Evolutionary conservation across 225 moss, liverwort and hornwort genomes (phyloP).

Genomic region (Rhytidiadelphus loreus): DNA sequence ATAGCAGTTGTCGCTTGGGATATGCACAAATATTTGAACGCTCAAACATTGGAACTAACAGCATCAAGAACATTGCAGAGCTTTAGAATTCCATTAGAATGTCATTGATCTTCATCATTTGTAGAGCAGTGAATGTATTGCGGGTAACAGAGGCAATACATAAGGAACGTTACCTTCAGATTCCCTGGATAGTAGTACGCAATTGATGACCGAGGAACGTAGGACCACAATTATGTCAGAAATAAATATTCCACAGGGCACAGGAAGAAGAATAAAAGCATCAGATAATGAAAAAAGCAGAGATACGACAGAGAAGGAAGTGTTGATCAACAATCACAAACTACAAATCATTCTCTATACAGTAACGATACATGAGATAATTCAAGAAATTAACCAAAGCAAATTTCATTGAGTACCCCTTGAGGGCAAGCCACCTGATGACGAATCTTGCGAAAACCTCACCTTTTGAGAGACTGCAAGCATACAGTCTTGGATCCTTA

Average conservation of each 20-base stretch:
- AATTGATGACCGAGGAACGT: conserved; percentile 5
- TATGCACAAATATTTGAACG: neutral
- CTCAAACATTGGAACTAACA: neutral
- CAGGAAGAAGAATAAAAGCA: neutral
- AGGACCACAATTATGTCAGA: conserved; percentile 13
- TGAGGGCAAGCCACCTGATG: neutral
- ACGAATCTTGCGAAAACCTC: neutral
- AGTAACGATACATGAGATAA: neutral
- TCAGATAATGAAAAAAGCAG: neutral
- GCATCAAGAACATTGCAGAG: neutral
- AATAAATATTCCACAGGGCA: neutral
- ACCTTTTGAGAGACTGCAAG: conserved; percentile 60
- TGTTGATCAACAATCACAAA: neutral
- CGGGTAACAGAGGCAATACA: neutral
- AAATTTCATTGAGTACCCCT: neutral
- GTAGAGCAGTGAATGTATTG: neutral
- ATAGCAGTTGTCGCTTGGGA: neutral
- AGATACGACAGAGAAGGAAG: neutral
- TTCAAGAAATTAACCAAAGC: neutral
- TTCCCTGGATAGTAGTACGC: conserved; percentile 18
- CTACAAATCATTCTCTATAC: neutral
- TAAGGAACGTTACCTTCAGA: conserved; percentile 20
- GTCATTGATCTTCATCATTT: neutral
- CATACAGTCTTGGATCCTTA: conserved; percentile 74
- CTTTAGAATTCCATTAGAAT: neutral